Conservation (phyloP, 2,329 filamentous ascomycete genomes). For the Purpureocillium lavendulum region DNA sequence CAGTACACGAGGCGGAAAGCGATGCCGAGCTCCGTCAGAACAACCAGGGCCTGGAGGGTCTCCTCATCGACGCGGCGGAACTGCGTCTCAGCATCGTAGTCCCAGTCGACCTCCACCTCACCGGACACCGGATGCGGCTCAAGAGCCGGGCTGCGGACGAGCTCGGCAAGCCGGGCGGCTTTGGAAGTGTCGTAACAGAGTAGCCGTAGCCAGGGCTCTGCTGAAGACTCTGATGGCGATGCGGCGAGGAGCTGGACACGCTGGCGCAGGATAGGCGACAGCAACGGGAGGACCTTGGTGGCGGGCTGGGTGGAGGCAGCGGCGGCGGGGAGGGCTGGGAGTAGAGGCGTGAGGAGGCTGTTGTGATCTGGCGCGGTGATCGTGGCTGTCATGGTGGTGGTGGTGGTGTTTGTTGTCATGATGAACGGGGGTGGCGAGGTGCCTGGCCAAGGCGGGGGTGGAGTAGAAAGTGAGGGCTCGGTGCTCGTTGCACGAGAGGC, state of each 20-base stretch:
- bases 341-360: constrained; percentile 43
- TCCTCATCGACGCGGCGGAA: constrained; percentile 67
- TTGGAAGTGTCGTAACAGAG: constrained; percentile 59
- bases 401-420: not conserved
- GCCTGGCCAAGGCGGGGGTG: not conserved
- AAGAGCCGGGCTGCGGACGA: constrained; percentile 54
- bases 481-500: not conserved
- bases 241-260: constrained; percentile 57
- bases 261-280: constrained; percentile 59
- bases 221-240: constrained; percentile 23
- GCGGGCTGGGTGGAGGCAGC: constrained; percentile 50
- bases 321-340: constrained; percentile 52
- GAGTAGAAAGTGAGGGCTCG: not conserved
- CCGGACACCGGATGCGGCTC: constrained; percentile 78
- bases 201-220: constrained; percentile 65
- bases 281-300: constrained; percentile 46
- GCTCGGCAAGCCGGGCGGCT: constrained; percentile 47
- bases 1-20: constrained; percentile 63
- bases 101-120: constrained; percentile 67
- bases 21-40: constrained; percentile 52
- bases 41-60: constrained; percentile 61
- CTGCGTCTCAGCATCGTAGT: constrained; percentile 51
- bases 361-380: constrained; percentile 37
- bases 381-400: constrained; percentile 16
- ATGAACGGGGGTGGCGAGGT: not conserved